Evolutionary conservation across 768 basidiomycete genomes (phyloP), one percentile per base, ranked within the genome.

Genomic region (Galerina marginata): DNA sequence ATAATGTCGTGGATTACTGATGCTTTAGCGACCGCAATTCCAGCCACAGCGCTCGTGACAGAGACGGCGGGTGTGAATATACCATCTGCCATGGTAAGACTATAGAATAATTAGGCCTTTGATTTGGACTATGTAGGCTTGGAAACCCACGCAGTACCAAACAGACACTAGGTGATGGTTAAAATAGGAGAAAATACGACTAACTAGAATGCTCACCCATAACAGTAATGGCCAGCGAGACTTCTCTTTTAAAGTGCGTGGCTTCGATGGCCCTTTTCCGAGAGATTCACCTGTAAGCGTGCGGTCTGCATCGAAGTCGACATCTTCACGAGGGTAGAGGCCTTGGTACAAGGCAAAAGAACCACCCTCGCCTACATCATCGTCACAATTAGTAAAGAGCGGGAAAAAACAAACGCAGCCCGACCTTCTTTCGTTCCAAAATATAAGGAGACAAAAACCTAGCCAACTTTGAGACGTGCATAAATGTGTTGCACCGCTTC

Each of bases 31-130:
- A 89, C 83, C 0, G 80, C 86, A 59, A 91, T 86, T n/a, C 90
- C 89, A 14, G 77, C 83, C 2, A 90, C 86, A 4, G 88, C 88
- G 40, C 84, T 86, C 0, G 86, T 87, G 7, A 90, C 85, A 0
- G 86, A 87, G 6, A 90, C 88, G 5, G 89, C 87, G 4, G 88
- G 86, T 0, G 88, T 89, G 38, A 90, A 80, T 20, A 88, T 74
- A 37, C 89, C 89, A 61, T 91, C 89, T 0, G 87, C 84, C 75
- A 90, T 81, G 0, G 88, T 88, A 44, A 90, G 73, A 12, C 83
- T 81, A 44, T 20, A 42, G 47, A 2, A 26, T 5, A n/a, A 10
- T 29, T 52, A 12, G 9, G 25, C 23, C 50, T n/a, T 33, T 54
- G 12, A 11, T 15, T n/a, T 2, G 1, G 44, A 12, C 53, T 37